Evolutionary conservation across 495 filamentous ascomycete species (phyloP), one percentile per base, ranked within the genome.

Genomic region (Massariosphaeria phaeospora): DNA sequence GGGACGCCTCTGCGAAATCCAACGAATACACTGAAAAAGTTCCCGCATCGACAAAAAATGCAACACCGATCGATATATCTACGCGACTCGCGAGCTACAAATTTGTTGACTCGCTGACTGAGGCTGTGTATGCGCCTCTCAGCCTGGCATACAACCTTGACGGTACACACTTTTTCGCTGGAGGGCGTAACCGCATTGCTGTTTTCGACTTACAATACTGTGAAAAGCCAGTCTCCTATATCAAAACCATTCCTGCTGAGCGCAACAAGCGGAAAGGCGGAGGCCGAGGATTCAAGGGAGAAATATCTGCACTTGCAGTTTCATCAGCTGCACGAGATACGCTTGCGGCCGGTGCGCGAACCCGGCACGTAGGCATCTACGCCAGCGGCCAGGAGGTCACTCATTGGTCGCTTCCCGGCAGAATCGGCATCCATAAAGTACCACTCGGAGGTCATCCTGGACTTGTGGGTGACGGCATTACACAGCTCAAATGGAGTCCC

Each of bases 261-360:
- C 29, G 50, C 21, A 51, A 45, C n/a, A 83, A 84, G 56, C 74
- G 81, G 7, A 84, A 85, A 63, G 27, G 27, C n/a, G 35, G 33
- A 15, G 83, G 83, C 12, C 71, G 85, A 10, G 89, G 89, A 8
- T 93, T 94, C 83, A 87, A 85, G 54, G 93, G 93, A 1, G 83
- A 86, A 35, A 73, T 96, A 1, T 85, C 84, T 2, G 81, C 86
- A 0, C 67, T 98, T 33, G 77, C 72, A 17, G 18, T 41, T 10
- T 18, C 30, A 8, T 39, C 52, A 6, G 49, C 73, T 11, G 20
- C 36, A 73, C 15, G 18, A 1, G 10, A 10, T 70, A 76, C 23
- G 72, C 70, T 96, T 2, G 91, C 88, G 2, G 90, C 88, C 0
- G 93, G 90, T 0, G 96, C 89, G 1, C 86, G 86, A 67, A 85